phyloP scores from a whole-genome alignment of 176 grass and related monocot species.

The Avena eriantha region DNA sequence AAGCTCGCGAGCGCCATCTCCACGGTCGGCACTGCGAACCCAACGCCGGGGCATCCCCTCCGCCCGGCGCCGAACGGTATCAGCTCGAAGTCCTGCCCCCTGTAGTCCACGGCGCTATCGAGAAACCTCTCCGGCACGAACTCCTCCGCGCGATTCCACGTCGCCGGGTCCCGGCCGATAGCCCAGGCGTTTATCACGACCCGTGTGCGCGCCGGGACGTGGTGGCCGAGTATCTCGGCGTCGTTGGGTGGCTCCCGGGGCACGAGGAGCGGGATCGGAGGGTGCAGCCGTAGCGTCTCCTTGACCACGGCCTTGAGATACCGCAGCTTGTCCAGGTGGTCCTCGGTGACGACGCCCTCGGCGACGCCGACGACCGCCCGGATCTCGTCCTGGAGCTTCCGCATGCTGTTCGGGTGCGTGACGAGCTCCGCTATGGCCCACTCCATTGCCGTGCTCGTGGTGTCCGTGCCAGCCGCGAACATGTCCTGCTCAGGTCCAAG shows the following conservation, averaged over 20 bases:
- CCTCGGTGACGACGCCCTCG: constrained; percentile 20
- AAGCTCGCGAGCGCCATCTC: constrained; percentile 9
- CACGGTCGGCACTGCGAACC: constrained; percentile 11
- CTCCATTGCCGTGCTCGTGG: constrained; percentile 24
- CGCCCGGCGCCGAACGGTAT: constrained; percentile 12
- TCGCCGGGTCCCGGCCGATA: constrained; percentile 4
- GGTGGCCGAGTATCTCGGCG: constrained; percentile 24
- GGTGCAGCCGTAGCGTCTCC: constrained; percentile 47
- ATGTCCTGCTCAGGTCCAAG: constrained; percentile 24
- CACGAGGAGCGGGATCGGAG: constrained; percentile 41
- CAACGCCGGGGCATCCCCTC: constrained; percentile 12
- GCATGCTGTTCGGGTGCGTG: constrained; percentile 26
- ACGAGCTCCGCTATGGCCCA: constrained; percentile 55
- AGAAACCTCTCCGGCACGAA: background rate
- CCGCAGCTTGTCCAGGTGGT: background rate
- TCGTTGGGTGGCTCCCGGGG: constrained; percentile 44
- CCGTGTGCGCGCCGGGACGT: background rate
- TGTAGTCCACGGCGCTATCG: constrained; percentile 14
- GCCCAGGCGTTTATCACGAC: constrained; percentile 13
- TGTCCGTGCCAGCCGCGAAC: constrained; percentile 34
- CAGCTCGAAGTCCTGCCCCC: background rate
- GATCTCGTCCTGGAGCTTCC: constrained; percentile 44
- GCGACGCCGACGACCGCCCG: background rate
- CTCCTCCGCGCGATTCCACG: constrained; percentile 16
- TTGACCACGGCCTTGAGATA: constrained; percentile 43